phyloP scores from a whole-genome alignment of 2,329 filamentous ascomycete species.

The Colletotrichum cordylinicola region DNA sequence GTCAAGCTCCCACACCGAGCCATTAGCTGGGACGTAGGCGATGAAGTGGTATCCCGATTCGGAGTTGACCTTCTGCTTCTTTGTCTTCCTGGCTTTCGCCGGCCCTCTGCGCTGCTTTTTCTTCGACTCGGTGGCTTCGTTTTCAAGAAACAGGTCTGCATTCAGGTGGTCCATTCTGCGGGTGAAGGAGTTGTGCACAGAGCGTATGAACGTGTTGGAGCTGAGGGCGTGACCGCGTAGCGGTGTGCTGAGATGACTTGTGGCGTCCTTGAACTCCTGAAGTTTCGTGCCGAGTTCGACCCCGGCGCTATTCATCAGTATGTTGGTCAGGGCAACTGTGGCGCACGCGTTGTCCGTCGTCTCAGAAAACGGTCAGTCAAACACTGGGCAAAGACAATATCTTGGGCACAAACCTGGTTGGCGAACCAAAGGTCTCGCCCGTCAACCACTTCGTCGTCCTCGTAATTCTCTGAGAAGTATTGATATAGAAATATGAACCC shows the following conservation, averaged over 20 bases:
- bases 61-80: conserved; percentile 48
- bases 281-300: conserved; percentile 75
- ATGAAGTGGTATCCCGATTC: conserved; percentile 86
- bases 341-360: conserved; percentile 87
- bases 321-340: conserved; percentile 91
- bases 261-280: conserved; percentile 74
- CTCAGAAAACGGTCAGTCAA: conserved; percentile 42
- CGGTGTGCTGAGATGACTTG: conserved; percentile 70
- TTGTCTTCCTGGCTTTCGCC: conserved; percentile 40
- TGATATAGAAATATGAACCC: conserved; percentile 91
- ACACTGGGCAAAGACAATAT: not conserved
- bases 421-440: conserved; percentile 84
- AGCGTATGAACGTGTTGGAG: conserved; percentile 77
- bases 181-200: conserved; percentile 88
- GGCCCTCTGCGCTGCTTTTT: conserved; percentile 39
- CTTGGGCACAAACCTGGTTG: conserved; percentile 70
- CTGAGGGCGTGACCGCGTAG: conserved; percentile 79
- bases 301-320: conserved; percentile 80
- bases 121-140: conserved; percentile 52
- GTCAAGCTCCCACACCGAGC: conserved; percentile 86
- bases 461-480: conserved; percentile 63
- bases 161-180: conserved; percentile 78
- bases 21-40: conserved; percentile 81
- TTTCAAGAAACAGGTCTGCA: conserved; percentile 69
- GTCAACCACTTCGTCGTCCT: conserved; percentile 52